phyloP scores from a whole-genome alignment of 1,284 basidiomycete species.

The Amylostereum areolatum region DNA sequence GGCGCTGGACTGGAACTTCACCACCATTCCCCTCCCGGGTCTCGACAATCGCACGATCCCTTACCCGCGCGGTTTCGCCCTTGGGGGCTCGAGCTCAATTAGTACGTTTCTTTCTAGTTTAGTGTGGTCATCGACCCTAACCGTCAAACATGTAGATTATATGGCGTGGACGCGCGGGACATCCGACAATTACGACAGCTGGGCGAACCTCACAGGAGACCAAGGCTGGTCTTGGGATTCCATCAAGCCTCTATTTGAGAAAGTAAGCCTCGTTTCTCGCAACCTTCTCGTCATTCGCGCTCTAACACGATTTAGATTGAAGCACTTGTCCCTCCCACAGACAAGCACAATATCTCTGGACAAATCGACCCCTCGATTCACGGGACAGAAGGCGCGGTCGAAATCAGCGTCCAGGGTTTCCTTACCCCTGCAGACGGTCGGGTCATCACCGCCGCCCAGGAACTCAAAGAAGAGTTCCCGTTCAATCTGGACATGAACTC shows the following conservation, averaged over 20 bases:
- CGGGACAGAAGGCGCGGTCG: conserved; percentile 17
- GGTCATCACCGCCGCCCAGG: conserved; percentile 17
- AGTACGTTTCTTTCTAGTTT: conserved; percentile 3
- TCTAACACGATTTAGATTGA: conserved; percentile 17
- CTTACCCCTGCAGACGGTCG: conserved; percentile 15
- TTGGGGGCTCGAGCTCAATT: conserved; percentile 7
- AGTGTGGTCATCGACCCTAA: not conserved
- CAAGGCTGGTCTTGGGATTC: conserved; percentile 23
- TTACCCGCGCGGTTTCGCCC: conserved; percentile 5
- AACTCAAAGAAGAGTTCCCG: conserved; percentile 15
- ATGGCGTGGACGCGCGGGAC: conserved; percentile 21
- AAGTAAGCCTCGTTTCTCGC: conserved; percentile 12
- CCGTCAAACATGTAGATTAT: conserved; percentile 1
- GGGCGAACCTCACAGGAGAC: conserved; percentile 19
- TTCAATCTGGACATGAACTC: conserved; percentile 24
- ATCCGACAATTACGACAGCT: conserved; percentile 20
- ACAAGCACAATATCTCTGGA: conserved; percentile 17
- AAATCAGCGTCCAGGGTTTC: conserved; percentile 20
- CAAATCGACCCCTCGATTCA: conserved; percentile 20
- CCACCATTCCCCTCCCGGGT: conserved; percentile 4
- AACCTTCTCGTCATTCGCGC: not conserved
- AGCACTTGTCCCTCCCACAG: conserved; percentile 18
- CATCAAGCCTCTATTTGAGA: conserved; percentile 20
- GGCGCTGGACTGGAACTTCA: conserved; percentile 8
- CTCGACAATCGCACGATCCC: conserved; percentile 3